Evolutionary conservation across 345 rosid species (phyloP), one percentile per base, ranked within the genome.

Genomic region (Nephelium lappaceum): DNA sequence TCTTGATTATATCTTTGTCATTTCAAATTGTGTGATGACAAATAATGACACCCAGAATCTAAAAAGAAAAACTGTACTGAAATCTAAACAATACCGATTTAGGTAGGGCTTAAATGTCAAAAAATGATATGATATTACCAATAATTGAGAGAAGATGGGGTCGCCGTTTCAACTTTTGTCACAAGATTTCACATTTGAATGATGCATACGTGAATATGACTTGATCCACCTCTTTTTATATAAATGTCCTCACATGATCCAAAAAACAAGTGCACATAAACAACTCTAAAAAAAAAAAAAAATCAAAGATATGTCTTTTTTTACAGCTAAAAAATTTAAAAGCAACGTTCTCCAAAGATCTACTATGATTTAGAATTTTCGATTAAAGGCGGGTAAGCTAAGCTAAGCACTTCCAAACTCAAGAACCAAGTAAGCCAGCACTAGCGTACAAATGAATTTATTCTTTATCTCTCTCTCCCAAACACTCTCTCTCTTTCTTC

Each of bases 181-280:
- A 18, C 71, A 23, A 24, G 15, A 49, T 49, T 73, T 61, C 43
- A 60, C 74, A 68, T 6, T 62, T 47, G 8, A 45, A 31, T 53
- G 65, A 36, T 14, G 64, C 10, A 21, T n/a, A 27, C 15, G 63
- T n/a, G 71, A 67, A 15, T 15, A 74, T 23, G 66, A 51, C 63
- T 24, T 25, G 41, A 38, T 2, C 62, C 15, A 67, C 25, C 55
- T 7, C 19, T 49, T 51, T 53, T 38, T 55, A n/a, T 66, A 66
- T 71, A 27, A 71, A 42, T 58, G 49, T 39, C 51, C 2, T 79
- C 84, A 81, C 84, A 79, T 64, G 84, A 69, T 76, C 78, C 83
- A 36, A 74, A 49, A 66, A 47, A 41, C 70, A 47, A 81, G 68
- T 71, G 77, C 71, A 0, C 71, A 6, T 23, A 75, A 60, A 70